Evolutionary conservation across 169 alveolate genomes (phyloP), one percentile per base, ranked within the genome.

Genomic region (Plasmodium yoelii): DNA sequence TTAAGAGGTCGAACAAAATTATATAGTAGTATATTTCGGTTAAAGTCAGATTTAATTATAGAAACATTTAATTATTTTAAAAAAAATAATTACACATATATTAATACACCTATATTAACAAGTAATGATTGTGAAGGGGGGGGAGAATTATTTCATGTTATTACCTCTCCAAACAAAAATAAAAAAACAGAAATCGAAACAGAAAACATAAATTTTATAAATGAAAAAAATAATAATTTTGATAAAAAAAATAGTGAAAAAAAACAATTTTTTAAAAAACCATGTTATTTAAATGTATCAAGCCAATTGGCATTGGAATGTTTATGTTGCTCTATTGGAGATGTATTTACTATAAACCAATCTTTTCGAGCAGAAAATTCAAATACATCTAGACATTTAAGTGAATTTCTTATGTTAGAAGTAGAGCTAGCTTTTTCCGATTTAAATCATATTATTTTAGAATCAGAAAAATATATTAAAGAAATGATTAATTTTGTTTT

Each of bases 381-480:
- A 3, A 98, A 98, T 92, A 98, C 99, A 0, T 87, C 97, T 15
- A 95, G 99, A 73, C 99, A 98, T 94, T 93, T 98, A 61, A 98
- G 99, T 28, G 99, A 99, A 93, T 99, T 99, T 93, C 98, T 99
- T 99, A 99, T 99, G 99, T 95, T 99, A 69, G 99, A 99, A 91
- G 99, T 99, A 3, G 99, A 99, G 94, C 86, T 94, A 57, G 93
- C 99, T 95, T 90, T 97, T 94, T 95, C 98, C 96, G 49, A 72
- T n/a, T 22, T 70, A 10, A 28, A 51, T 5, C 93, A 93, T 18
- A 90, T 94, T 46, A 88, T 93, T 22, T 42, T 28, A 0, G n/a
- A 80, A 24, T 74, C 94, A 0, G 92, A 93, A 46, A 87, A 87
- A 56, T 77, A 80, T 34, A 73, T 94, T 4, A 73, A 87, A 15